Evolutionary conservation across 768 basidiomycete genomes (phyloP), one percentile per base, ranked within the genome.

Genomic region (Gymnopilus dilepis): DNA sequence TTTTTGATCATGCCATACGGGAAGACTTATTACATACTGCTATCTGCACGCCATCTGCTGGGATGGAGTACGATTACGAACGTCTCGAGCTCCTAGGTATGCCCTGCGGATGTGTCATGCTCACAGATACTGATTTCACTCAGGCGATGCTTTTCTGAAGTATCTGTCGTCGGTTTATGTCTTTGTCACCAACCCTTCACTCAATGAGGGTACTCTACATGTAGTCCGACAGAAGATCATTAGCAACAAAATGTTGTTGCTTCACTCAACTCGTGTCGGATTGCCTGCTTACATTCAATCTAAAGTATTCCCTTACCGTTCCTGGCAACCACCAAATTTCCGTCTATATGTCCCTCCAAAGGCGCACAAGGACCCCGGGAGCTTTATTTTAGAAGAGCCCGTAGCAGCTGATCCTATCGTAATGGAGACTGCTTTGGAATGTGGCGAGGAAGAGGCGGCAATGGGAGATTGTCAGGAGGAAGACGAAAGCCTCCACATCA

Each of bases 101-200:
- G 78, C 62, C 48, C 26, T 31, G 21, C 15, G 21, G 37, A 41
- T 41, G 19, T 54, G 19, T n/a, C 26, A 19, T 4, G n/a, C 19
- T 31, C 55, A 52, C 65, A 68, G 34, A 60, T 8, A 53, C 37
- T 47, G 24, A 33, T 34, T 42, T 26, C 22, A 62, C 28, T n/a
- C 65, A 87, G 93, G 94, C 30, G 94, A 95, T 73, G 85, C 92
- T 22, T 92, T 91, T 71, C 77, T 96, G 63, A 96, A 96, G 73
- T 89, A 89, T 68, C 72, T 94, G 47, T 80, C 87, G 6, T 89
- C 92, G 11, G 78, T 88, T 60, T 90, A 91, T 70, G 81, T 90
- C 30, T 94, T 90, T 68, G 89, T 89, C 45, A 84, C 83, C 26
- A 81, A 87, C 66, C 90, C 92, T 5, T 76, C 79, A 9, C 77